Evolutionary conservation across 2,329 filamentous ascomycete species (phyloP).

Genomic region (Alternaria ethzedia): DNA sequence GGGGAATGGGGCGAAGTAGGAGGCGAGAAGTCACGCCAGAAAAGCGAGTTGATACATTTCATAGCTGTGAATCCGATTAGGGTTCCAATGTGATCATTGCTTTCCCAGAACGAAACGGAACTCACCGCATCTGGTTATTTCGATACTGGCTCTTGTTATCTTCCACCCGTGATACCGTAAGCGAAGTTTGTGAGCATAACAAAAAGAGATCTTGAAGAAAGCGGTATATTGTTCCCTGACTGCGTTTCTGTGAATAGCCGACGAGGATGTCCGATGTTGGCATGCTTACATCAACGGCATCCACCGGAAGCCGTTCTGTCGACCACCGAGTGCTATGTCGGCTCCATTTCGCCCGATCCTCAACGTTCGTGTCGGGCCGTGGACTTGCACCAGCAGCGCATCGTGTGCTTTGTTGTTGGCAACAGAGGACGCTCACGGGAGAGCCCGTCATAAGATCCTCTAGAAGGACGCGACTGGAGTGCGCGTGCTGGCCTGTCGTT

Average conservation of each 20-base stretch:
- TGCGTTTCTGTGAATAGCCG: neutral
- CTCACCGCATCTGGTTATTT: neutral
- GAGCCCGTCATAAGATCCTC: neutral
- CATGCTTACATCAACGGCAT: neutral
- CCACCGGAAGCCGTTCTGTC: neutral
- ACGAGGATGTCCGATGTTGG: neutral
- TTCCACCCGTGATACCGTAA: neutral
- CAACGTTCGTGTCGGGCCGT: neutral
- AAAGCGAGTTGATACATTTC: neutral
- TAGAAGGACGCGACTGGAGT: neutral
- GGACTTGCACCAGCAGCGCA: neutral
- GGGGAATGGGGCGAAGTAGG: neutral
- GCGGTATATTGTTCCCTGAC: neutral
- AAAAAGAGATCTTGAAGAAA: neutral
- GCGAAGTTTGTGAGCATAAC: accelerated
- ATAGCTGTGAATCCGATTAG: neutral
- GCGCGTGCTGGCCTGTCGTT: neutral
- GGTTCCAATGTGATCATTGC: neutral
- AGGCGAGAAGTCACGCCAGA: neutral
- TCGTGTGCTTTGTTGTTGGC: neutral
- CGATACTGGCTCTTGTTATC: neutral
- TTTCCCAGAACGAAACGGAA: neutral
- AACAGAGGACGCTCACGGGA: neutral
- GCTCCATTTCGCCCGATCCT: neutral
- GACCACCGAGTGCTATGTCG: neutral